These are phyloP conservation scores for Colletotrichum sp. DNA, from an alignment of 2,329 filamentous ascomycete species.

Conservation along the genomic window DNA sequence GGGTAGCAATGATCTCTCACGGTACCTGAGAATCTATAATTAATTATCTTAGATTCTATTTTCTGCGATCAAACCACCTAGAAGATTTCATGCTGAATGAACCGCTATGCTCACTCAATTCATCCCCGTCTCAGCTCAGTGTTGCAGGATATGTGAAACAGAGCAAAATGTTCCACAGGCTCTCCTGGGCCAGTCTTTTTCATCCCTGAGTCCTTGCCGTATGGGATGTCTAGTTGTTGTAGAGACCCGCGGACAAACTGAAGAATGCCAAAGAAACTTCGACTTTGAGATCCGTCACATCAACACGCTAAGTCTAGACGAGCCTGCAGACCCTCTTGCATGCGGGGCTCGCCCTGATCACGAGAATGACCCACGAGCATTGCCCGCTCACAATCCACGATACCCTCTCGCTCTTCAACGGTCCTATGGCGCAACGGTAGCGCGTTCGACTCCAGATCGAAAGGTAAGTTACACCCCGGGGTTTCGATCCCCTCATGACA, in stretches of 20 bases:
- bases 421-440: constrained; percentile 7
- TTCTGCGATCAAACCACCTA: not conserved
- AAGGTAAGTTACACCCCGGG: not conserved
- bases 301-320: not conserved
- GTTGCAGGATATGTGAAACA: not conserved
- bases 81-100: not conserved
- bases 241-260: not conserved
- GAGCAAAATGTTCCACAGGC: not conserved
- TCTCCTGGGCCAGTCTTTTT: not conserved
- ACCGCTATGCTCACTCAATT: not conserved
- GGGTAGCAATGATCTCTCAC: not conserved
- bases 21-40: not conserved
- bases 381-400: not conserved
- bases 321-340: not conserved
- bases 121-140: not conserved
- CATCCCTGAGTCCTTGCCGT: not conserved
- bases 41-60: not conserved
- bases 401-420: not conserved
- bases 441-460: constrained; percentile 9
- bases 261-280: not conserved
- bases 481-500: not conserved
- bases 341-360: not conserved
- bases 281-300: not conserved
- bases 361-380: not conserved
- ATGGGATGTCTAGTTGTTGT: not conserved